phyloP scores from a whole-genome alignment of 441 rosid genomes.

The Sinapis alba region DNA sequence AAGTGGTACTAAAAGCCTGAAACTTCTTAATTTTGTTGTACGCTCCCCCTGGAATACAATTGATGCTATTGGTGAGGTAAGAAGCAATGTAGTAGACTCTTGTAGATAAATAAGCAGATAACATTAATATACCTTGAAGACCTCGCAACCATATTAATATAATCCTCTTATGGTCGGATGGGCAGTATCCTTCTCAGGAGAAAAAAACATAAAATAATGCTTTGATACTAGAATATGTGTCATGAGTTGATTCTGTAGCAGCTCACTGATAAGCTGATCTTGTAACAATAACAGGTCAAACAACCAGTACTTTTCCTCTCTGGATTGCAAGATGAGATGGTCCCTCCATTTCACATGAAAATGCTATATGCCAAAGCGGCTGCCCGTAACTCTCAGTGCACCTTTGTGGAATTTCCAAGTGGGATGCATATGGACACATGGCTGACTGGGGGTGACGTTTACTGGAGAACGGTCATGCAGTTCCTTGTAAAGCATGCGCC shows the following conservation, averaged over 20 bases:
- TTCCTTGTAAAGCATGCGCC: slow-evolving; percentile 65
- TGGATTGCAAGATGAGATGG: slow-evolving; percentile 97
- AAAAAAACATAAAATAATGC: no score
- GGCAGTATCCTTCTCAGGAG: no score
- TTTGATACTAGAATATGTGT: not conserved
- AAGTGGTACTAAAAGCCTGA: slow-evolving; percentile 72
- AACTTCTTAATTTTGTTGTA: slow-evolving; percentile 81
- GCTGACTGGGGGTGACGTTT: slow-evolving; percentile 89
- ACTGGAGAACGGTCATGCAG: slow-evolving; percentile 70
- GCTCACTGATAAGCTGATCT: slow-evolving; percentile 19
- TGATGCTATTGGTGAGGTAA: slow-evolving; percentile 83
- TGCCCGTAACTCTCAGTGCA: slow-evolving; percentile 64
- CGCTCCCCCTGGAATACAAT: slow-evolving; percentile 98
- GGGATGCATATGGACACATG: slow-evolving; percentile 99
- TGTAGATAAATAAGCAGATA: not conserved
- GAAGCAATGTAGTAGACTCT: slow-evolving; percentile 32
- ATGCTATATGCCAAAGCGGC: slow-evolving; percentile 90
- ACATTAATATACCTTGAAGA: not conserved
- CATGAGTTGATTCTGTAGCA: not conserved
- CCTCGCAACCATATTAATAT: not conserved
- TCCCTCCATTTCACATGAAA: slow-evolving; percentile 90
- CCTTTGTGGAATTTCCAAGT: slow-evolving; percentile 76
- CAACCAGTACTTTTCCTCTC: slow-evolving; percentile 92
- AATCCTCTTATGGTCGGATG: no score
- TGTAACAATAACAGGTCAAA: slow-evolving; percentile 60